Evolutionary conservation across 257 asterid species (phyloP).

Genomic region (Voacanga thouarsii): DNA sequence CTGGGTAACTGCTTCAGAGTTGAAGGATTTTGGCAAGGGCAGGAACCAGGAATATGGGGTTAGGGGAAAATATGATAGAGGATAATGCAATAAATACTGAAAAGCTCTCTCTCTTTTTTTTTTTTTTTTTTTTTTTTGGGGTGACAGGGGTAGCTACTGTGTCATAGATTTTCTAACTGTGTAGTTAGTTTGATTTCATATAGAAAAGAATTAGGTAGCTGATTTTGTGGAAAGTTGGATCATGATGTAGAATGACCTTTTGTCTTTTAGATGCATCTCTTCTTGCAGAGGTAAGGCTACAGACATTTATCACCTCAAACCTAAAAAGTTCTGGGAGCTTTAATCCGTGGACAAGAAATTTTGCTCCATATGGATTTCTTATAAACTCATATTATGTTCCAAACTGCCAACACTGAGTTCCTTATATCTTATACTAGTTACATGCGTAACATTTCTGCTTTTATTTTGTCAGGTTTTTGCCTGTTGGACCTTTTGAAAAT

Average conservation of each 20-base stretch:
- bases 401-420: not conserved
- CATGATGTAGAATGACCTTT: not conserved
- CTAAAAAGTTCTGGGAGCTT: not conserved
- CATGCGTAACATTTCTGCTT: not conserved
- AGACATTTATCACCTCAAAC: not conserved
- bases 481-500: slow-evolving; percentile 54
- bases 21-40: not conserved
- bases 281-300: not conserved
- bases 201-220: too few relatives aligned
- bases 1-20: not conserved
- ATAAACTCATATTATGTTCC: not conserved
- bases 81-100: too few relatives aligned
- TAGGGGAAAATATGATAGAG: too few relatives aligned
- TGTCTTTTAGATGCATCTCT: too few relatives aligned
- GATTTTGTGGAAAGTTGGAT: not conserved
- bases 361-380: not conserved
- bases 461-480: slow-evolving; percentile 43
- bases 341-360: not conserved
- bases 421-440: not conserved
- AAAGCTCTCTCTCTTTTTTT: too few relatives aligned
- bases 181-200: not conserved
- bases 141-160: not conserved
- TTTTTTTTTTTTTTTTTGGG: too few relatives aligned
- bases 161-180: not conserved
- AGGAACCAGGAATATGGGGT: too few relatives aligned